A percentile compares a stretch with the other conserved stretches of the same genome.
phyloP scores from a whole-genome alignment of 306 rosid genomes.

The Quercus bicolor region DNA sequence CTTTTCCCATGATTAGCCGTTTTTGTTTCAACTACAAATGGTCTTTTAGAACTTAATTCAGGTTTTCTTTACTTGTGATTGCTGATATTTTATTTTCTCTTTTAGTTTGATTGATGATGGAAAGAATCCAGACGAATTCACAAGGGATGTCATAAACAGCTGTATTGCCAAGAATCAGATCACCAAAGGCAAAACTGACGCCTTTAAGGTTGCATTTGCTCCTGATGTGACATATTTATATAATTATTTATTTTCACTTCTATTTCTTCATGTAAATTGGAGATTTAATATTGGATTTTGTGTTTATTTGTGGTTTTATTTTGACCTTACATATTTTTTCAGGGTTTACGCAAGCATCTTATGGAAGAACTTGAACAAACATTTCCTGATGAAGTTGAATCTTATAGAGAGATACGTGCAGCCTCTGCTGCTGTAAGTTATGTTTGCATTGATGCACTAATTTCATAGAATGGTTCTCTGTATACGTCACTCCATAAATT shows the following conservation, averaged over 20 bases:
- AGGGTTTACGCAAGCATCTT: constrained; percentile 80
- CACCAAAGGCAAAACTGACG: constrained; percentile 87
- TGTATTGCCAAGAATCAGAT: constrained; percentile 90
- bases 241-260: not conserved
- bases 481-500: not conserved
- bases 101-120: constrained; percentile 89
- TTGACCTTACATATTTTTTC: not conserved
- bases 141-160: constrained; percentile 80
- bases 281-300: constrained; percentile 21
- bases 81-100: constrained; percentile 14
- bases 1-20: constrained; percentile 10
- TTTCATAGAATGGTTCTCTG: not conserved
- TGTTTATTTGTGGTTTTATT: constrained; percentile 8
- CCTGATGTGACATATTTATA: not conserved
- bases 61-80: not conserved
- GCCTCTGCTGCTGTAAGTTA: constrained; percentile 88
- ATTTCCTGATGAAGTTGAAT: constrained; percentile 83
- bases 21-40: constrained; percentile 7
- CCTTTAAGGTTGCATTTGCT: constrained; percentile 64
- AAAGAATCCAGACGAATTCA: constrained; percentile 95
- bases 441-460: not conserved
- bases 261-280: constrained; percentile 1
- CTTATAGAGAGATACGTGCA: constrained; percentile 81
- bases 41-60: not conserved
- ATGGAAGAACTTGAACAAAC: constrained; percentile 85